These are phyloP conservation scores for Cryphonectria parasitica DNA, from an alignment of 2,329 filamentous ascomycete species.

Conservation along the genomic window DNA sequence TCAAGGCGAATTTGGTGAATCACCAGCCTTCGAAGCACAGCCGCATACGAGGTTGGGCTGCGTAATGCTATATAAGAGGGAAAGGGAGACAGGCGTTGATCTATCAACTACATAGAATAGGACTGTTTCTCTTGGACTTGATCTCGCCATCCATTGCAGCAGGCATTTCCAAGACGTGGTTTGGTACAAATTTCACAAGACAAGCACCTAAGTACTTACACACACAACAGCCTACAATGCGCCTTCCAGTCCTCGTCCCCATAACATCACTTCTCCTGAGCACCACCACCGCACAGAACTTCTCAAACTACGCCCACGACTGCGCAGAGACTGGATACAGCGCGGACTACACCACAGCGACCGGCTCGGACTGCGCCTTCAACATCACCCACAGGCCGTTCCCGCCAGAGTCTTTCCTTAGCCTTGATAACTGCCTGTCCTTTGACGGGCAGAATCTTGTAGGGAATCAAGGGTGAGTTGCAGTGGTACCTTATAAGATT, in stretches of 20 bases:
- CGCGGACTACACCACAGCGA: conserved; percentile 10
- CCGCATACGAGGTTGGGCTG: not conserved
- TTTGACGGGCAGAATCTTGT: conserved; percentile 15
- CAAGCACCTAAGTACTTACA: not conserved
- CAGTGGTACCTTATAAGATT: not conserved
- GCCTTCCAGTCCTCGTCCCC: too few species aligned
- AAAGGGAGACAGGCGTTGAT: not conserved
- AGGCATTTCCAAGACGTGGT: not conserved
- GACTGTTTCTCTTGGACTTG: not conserved
- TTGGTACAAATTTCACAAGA: not conserved
- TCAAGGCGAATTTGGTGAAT: not conserved
- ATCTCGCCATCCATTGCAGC: not conserved
- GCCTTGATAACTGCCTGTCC: conserved; percentile 21
- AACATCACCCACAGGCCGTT: conserved; percentile 2
- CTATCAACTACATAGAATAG: not conserved
- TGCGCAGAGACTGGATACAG: conserved; percentile 17
- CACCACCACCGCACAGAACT: not conserved
- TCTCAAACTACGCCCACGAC: conserved; percentile 22
- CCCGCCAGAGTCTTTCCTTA: conserved; percentile 17
- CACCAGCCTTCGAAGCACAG: not conserved
- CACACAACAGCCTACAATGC: not conserved
- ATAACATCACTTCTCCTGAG: not conserved
- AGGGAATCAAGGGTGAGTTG: conserved; percentile 22
- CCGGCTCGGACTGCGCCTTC: conserved; percentile 17
- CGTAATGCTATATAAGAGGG: not conserved